Conservation (phyloP, 805 yeast species). For the Kazachstania psychrophila region DNA sequence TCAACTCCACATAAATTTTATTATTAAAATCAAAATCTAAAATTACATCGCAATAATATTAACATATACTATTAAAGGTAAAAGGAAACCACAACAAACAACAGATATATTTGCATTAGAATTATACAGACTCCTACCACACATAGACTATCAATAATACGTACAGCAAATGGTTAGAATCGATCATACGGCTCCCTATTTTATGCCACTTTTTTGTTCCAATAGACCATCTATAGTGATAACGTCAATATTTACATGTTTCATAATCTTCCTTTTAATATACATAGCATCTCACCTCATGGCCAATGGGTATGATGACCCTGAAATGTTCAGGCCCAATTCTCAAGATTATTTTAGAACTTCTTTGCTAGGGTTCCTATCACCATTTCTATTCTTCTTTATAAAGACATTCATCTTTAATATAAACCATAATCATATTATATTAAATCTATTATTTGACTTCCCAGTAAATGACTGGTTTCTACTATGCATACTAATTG, state of each 20-base stretch:
- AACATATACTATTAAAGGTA: too few relatives aligned
- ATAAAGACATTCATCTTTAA: conserved; percentile 24
- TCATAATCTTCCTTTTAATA: conserved; percentile 12
- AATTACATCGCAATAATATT: too few relatives aligned
- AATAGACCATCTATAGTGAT: conserved; percentile 19
- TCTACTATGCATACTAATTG: conserved; percentile 29
- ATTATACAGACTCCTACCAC: neutral
- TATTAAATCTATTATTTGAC: conserved; percentile 25
- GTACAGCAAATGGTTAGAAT: conserved; percentile 20
- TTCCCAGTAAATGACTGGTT: conserved; percentile 31
- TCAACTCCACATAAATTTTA: too few relatives aligned
- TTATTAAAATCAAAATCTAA: too few relatives aligned
- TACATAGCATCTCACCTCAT: conserved; percentile 19
- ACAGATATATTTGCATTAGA: neutral
- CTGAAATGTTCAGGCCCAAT: conserved; percentile 29
- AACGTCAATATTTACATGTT: conserved; percentile 7
- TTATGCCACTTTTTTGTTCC: conserved; percentile 30
- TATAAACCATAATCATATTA: conserved; percentile 22
- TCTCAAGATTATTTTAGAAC: conserved; percentile 35
- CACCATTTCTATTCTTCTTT: conserved; percentile 30
- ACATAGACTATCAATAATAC: neutral
- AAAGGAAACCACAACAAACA: too few relatives aligned
- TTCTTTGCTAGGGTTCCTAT: conserved; percentile 28
- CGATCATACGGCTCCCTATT: conserved; percentile 25
- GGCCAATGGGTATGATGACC: conserved; percentile 18